Conservation (phyloP, 106 monocot genomes). For the Platanthera guangdongensis region DNA sequence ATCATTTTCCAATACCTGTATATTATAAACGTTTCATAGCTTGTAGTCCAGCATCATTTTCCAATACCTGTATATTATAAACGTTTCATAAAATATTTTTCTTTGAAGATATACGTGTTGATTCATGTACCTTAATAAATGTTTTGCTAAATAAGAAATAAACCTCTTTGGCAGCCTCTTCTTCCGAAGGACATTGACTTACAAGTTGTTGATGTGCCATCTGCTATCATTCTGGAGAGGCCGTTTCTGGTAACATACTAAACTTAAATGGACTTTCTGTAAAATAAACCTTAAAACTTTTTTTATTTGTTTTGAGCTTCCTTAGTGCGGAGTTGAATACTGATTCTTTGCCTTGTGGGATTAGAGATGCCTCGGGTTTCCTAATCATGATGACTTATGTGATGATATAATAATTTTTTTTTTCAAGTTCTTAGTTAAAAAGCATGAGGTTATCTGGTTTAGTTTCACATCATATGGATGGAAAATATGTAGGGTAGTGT, state of each 20-base stretch:
- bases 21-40: neutral
- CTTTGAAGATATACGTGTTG: neutral
- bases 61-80: neutral
- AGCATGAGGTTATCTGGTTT: too few relatives aligned
- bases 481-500: too few relatives aligned
- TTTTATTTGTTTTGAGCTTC: neutral
- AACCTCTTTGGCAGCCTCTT: constrained; percentile 39
- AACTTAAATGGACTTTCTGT: neutral
- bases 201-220: constrained; percentile 48
- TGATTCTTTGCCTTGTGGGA: neutral
- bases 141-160: neutral
- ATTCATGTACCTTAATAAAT: neutral
- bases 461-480: too few relatives aligned
- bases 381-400: too few relatives aligned
- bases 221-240: constrained; percentile 52
- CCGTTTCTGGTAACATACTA: constrained; percentile 61
- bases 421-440: neutral
- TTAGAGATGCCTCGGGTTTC: neutral
- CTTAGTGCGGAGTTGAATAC: neutral
- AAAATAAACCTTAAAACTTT: neutral
- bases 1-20: neutral
- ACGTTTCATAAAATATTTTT: neutral
- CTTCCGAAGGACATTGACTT: constrained; percentile 61
- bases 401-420: neutral
- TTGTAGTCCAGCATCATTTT: neutral